Evolutionary conservation across 306 rosid genomes (phyloP).

Genomic region (Hippophae tibetana): DNA sequence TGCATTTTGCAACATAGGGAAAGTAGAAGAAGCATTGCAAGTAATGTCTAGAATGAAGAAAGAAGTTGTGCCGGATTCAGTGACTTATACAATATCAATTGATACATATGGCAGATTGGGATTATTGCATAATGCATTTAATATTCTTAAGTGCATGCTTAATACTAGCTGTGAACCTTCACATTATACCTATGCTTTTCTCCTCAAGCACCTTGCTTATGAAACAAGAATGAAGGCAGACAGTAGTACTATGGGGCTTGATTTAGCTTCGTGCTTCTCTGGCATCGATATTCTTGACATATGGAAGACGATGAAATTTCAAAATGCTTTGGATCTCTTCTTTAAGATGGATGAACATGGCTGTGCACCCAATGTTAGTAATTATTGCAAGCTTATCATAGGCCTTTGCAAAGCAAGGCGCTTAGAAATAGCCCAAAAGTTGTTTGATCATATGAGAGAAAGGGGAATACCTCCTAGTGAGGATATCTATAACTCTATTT

Average conservation of each 20-base stretch:
- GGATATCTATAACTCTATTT: slow-evolving; percentile 46
- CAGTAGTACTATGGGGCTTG: slow-evolving; percentile 15
- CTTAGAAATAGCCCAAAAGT: slow-evolving; percentile 37
- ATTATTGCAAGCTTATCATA: slow-evolving; percentile 53
- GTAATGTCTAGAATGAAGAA: slow-evolving; percentile 43
- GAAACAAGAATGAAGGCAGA: slow-evolving; percentile 22
- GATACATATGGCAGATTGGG: slow-evolving; percentile 53
- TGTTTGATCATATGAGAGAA: slow-evolving; percentile 50
- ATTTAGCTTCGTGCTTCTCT: slow-evolving; percentile 22
- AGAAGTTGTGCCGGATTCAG: slow-evolving; percentile 50
- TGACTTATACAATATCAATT: slow-evolving; percentile 43
- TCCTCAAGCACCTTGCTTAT: slow-evolving; percentile 52
- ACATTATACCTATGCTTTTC: slow-evolving; percentile 37
- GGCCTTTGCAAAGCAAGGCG: slow-evolving; percentile 59
- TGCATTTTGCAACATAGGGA: slow-evolving; percentile 62
- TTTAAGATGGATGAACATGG: slow-evolving; percentile 55
- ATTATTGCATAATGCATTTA: slow-evolving; percentile 52
- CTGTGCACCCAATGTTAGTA: slow-evolving; percentile 48
- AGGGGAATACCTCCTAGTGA: slow-evolving; percentile 45
- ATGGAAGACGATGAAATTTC: slow-evolving; percentile 57
- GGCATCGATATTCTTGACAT: slow-evolving; percentile 26
- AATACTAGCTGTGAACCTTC: slow-evolving; percentile 62
- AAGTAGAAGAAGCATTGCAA: slow-evolving; percentile 60
- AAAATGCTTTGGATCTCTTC: slow-evolving; percentile 39
- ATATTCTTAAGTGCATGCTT: slow-evolving; percentile 57